phyloP scores from a whole-genome alignment of 306 rosid species.

The Malus orientalis region DNA sequence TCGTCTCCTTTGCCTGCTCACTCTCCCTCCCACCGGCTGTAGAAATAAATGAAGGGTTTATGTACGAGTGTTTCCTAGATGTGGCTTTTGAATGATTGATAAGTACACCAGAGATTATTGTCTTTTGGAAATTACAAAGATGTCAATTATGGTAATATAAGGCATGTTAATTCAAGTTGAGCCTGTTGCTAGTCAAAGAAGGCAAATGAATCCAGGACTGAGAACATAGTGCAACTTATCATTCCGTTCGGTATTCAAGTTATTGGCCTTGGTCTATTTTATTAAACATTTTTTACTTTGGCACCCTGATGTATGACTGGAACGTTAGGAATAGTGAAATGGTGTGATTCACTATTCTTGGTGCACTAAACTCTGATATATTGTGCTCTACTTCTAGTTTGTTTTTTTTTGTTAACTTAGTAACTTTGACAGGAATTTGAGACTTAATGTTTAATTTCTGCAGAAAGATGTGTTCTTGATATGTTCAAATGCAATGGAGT shows the following conservation, averaged over 20 bases:
- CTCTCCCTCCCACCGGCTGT: neutral
- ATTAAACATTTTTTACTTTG: neutral
- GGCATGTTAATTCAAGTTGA: neutral
- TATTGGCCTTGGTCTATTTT: neutral
- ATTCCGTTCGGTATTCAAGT: neutral
- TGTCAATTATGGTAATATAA: neutral
- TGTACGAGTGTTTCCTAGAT: neutral
- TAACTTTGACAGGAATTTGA: constrained; percentile 6
- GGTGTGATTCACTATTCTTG: neutral
- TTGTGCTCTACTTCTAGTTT: neutral
- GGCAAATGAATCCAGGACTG: neutral
- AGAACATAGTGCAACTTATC: neutral
- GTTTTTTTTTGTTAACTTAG: neutral
- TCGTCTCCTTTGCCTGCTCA: neutral
- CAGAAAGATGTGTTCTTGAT: constrained; percentile 80
- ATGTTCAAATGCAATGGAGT: constrained; percentile 92
- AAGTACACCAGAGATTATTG: neutral
- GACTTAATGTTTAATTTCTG: constrained; percentile 29
- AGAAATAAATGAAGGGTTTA: neutral
- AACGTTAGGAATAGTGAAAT: neutral
- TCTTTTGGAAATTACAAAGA: neutral
- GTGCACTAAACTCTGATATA: neutral
- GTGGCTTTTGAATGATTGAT: neutral
- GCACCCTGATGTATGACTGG: neutral
- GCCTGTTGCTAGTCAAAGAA: neutral